phyloP scores from a whole-genome alignment of 2,329 filamentous ascomycete genomes.

The Talaromyces sp. region DNA sequence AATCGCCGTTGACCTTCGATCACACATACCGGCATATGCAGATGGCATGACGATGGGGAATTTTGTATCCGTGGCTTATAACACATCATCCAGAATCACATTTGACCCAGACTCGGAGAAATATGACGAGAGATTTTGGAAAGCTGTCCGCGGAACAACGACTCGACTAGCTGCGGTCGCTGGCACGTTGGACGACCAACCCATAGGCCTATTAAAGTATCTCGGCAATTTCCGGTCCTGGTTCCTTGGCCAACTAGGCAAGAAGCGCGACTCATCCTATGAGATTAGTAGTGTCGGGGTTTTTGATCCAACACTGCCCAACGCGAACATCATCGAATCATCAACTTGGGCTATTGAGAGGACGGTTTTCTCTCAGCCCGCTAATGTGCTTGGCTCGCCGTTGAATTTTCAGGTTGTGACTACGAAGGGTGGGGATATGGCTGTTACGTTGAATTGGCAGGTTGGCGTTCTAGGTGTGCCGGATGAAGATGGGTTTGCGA shows the following conservation, averaged over 20 bases:
- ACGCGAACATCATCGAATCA: neutral
- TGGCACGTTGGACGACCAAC: constrained; percentile 34
- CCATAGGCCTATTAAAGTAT: constrained; percentile 46
- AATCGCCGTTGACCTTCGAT: constrained; percentile 18
- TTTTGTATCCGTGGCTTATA: constrained; percentile 3
- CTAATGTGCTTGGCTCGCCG: constrained; percentile 36
- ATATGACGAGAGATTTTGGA: constrained; percentile 1
- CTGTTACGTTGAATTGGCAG: constrained; percentile 44
- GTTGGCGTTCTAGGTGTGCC: constrained; percentile 40
- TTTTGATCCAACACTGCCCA: constrained; percentile 28
- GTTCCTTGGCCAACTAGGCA: constrained; percentile 38
- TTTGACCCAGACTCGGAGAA: neutral
- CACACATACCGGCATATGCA: constrained; percentile 21
- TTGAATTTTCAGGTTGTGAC: constrained; percentile 44
- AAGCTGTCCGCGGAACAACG: neutral
- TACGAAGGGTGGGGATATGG: constrained; percentile 39
- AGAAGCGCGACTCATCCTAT: constrained; percentile 41
- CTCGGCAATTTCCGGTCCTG: constrained; percentile 40
- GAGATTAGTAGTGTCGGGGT: constrained; percentile 48
- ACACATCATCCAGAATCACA: constrained; percentile 19
- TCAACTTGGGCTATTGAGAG: constrained; percentile 27
- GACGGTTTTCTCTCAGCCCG: constrained; percentile 47
- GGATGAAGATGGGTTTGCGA: constrained; percentile 25
- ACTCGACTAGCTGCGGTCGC: neutral
- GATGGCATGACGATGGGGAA: constrained; percentile 2